Evolutionary conservation across 495 filamentous ascomycete genomes (phyloP), one percentile per base, ranked within the genome.

Genomic region (Penicillium manginii): DNA sequence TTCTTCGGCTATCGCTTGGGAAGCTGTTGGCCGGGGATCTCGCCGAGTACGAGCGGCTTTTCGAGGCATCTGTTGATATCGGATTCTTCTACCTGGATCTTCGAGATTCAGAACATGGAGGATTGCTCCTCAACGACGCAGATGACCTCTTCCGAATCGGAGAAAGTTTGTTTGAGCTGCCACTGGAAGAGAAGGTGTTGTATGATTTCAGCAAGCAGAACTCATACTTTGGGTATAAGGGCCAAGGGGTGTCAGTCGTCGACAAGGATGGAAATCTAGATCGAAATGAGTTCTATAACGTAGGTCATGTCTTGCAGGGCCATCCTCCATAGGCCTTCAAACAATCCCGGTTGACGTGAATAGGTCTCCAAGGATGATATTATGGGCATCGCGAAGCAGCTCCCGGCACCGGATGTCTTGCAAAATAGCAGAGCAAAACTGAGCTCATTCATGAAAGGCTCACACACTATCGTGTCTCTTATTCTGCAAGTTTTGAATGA

Each of bases 61-160:
- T 77, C 60, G 55, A 70, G 31, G 76, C 82, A 1, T 82, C 76
- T 29, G 75, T 79, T 21, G 77, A 82, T 7, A 75, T 87, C 18
- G 86, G 86, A 17, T 86, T 88, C 71, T 88, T 87, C 71, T 87
- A 88, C 56, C 76, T 88, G 2, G 80, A 84, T 52, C 69, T 88
- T 1, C 62, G 66, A 2, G 76, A 71, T 39, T 73, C 70, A 7
- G 55, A 71, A 3, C 55, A 69, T 21, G 79, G 79, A 8, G 60
- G 71, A 2, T 63, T 67, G 0, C 67, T 87, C 21, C 71, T 83
- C 0, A 6, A 50, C 2, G 74, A 84, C 32, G 76, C 78, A 3
- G 75, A 81, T 10, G 51, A 65, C 8, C 64, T 88, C 12, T 84
- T 84, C 50, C 42, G 59, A 4, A 54, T 83, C 2, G 79, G 74